A percentile compares a stretch with the other conserved stretches of the same genome.
Evolutionary conservation across 441 rosid species (phyloP).

Genomic region (Rhodomyrtus psidioides): DNA sequence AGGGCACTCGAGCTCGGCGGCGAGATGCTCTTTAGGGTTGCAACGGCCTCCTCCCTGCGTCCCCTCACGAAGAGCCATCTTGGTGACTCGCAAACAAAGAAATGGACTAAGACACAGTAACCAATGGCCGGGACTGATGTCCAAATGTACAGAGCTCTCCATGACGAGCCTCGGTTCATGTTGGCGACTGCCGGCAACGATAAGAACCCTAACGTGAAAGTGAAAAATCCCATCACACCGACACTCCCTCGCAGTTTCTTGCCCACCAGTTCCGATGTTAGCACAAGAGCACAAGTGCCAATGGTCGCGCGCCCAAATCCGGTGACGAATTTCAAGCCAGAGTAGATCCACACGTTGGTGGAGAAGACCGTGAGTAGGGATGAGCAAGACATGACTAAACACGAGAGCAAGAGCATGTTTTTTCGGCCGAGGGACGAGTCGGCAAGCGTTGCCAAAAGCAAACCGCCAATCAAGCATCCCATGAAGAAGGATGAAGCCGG

Average conservation of each 20-base stretch:
- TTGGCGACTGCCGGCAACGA: background rate
- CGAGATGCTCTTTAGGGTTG: background rate
- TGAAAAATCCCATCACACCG: background rate
- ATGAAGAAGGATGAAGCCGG: slow-evolving; percentile 70
- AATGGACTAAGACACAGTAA: background rate
- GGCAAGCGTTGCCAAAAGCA: slow-evolving; percentile 47
- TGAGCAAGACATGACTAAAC: background rate
- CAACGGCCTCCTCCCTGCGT: background rate
- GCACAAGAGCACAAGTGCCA: background rate
- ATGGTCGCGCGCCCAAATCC: background rate
- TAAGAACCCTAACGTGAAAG: background rate
- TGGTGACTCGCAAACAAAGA: slow-evolving; percentile 6
- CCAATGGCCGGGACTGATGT: slow-evolving; percentile 1
- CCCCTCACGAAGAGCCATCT: slow-evolving; percentile 14
- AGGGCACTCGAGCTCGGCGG: background rate
- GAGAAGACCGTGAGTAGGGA: background rate
- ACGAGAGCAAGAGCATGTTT: slow-evolving; percentile 49
- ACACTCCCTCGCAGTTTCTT: slow-evolving; percentile 6
- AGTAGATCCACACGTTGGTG: slow-evolving; percentile 2
- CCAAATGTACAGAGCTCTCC: background rate
- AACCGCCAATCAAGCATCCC: slow-evolving; percentile 62
- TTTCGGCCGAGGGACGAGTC: slow-evolving; percentile 70
- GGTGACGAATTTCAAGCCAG: background rate
- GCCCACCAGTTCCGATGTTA: slow-evolving; percentile 3
- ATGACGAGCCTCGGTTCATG: background rate